These are phyloP conservation scores for Glebionis coronaria DNA, from an alignment of 129 eudicot genomes.

Conservation along the genomic window DNA sequence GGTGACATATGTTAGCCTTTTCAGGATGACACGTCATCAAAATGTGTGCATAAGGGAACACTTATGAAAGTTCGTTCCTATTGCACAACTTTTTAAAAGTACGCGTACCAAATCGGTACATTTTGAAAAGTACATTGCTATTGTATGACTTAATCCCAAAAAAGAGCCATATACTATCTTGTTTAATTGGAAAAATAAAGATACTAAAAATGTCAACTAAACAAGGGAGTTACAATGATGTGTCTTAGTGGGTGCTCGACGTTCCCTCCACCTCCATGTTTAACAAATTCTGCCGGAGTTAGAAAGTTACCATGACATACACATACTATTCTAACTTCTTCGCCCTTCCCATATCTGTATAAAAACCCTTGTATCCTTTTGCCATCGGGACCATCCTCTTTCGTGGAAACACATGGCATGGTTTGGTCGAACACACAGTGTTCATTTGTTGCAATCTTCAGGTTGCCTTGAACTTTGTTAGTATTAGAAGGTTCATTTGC, in stretches of 20 bases:
- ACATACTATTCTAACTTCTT: slow-evolving; percentile 63
- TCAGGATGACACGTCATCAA: no score
- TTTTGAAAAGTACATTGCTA: no score
- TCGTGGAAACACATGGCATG: slow-evolving; percentile 66
- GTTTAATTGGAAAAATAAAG: no score
- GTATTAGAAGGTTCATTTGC: slow-evolving; percentile 4
- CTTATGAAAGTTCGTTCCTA: no score
- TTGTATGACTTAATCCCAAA: no score
- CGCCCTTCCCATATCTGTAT: slow-evolving; percentile 50
- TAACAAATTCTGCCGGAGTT: slow-evolving; percentile 70
- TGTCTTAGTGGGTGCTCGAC: slow-evolving; percentile 59
- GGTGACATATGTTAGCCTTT: no score
- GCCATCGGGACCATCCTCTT: slow-evolving; percentile 51
- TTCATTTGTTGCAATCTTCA: neutral
- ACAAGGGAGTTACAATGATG: slow-evolving; percentile 32
- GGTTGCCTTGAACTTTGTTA: slow-evolving; percentile 16
- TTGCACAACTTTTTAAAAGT: no score
- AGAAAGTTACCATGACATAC: slow-evolving; percentile 73
- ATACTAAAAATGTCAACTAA: no score
- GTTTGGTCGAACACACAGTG: neutral
- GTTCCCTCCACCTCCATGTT: slow-evolving; percentile 73
- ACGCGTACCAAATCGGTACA: no score
- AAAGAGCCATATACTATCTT: no score
- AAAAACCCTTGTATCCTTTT: slow-evolving; percentile 52
- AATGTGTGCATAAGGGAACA: no score